phyloP scores from a whole-genome alignment of 495 filamentous ascomycete species.

The Geopyxis carbonaria region DNA sequence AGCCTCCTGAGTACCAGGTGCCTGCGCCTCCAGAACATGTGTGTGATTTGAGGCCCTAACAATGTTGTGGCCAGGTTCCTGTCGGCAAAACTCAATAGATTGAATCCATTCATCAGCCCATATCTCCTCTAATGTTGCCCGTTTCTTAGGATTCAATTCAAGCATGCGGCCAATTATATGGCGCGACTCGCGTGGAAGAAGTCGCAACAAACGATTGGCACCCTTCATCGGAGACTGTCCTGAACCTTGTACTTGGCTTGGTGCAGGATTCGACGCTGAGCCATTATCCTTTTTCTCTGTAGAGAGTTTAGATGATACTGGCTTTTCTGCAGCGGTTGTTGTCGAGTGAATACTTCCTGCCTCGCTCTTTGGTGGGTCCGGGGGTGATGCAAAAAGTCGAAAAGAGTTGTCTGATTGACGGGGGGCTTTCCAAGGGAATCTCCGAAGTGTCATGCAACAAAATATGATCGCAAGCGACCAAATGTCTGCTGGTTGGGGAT shows the following conservation, averaged over 20 bases:
- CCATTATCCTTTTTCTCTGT: conserved; percentile 8
- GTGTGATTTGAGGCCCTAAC: conserved; percentile 39
- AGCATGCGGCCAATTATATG: conserved; percentile 87
- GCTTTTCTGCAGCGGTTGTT: too few species aligned
- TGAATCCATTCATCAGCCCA: conserved; percentile 79
- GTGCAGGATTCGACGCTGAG: conserved; percentile 13
- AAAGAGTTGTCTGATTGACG: conserved; percentile 85
- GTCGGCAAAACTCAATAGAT: conserved; percentile 45
- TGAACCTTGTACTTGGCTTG: conserved; percentile 19
- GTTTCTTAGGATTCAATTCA: conserved; percentile 66
- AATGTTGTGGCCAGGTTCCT: conserved; percentile 41
- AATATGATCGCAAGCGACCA: conserved; percentile 98
- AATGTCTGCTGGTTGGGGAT: conserved; percentile 84
- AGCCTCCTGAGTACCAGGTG: not conserved
- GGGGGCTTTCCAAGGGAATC: conserved; percentile 96
- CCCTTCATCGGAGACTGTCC: conserved; percentile 47
- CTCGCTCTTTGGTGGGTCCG: conserved; percentile 22
- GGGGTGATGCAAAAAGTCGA: conserved; percentile 70
- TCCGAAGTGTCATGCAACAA: conserved; percentile 91
- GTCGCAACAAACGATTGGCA: conserved; percentile 79
- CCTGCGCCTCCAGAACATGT: conserved; percentile 28
- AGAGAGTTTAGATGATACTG: too few species aligned
- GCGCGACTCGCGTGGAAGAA: conserved; percentile 77
- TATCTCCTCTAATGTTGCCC: conserved; percentile 72
- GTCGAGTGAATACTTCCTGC: not conserved